Base-by-base conservation (phyloP, 208 protist species). In the Acanthamoeba culbertsoni region DNA sequence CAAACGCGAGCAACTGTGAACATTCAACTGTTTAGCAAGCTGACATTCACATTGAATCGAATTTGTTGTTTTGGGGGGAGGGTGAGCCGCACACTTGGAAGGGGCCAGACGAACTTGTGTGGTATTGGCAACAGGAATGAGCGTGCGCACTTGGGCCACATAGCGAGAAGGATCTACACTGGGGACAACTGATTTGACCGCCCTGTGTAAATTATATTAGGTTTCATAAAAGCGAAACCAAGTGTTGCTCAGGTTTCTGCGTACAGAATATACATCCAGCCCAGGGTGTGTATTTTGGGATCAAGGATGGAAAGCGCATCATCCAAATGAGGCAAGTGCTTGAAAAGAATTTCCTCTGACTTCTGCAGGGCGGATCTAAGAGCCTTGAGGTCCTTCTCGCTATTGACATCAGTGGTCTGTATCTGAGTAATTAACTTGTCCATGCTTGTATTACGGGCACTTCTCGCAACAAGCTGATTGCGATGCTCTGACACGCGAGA, bases 221-320 rank as follows among this genome's bases (percentile, higher is more conserved):
- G 28, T 62, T 45, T 10, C 71, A 73, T 33, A 53, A 40, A 26
- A 65, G 46, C 75, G 14, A 59, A 37, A 51, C 16, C 53, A n/a
- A 37, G n/a, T n/a, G n/a, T n/a, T n/a, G n/a, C n/a, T n/a, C 14
- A 4, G 8, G 40, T 5, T 37, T 5, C 40, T 10, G 92, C 89
- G 45, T 71, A 95, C 48, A 96, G 77, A 28, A 96, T 89, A 75
- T 93, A 95, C 35, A 94, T 63, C 31, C 93, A 89, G 42, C 94
- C 95, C 3, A 96, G 82, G 43, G 95, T 88, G 92, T 96, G 91
- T 43, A 59, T 20, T 26, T 71, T 59, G 18, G 95, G 55, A 26
- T 48, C 37, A n/a, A 96, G 86, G 48, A 73, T 42, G 14, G 35
- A 37, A 0, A 94, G 37, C 3, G 68, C 73, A 4, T 94, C 93